Evolutionary conservation across 768 basidiomycete genomes (phyloP).

Genomic region (Podaxis sp.): DNA sequence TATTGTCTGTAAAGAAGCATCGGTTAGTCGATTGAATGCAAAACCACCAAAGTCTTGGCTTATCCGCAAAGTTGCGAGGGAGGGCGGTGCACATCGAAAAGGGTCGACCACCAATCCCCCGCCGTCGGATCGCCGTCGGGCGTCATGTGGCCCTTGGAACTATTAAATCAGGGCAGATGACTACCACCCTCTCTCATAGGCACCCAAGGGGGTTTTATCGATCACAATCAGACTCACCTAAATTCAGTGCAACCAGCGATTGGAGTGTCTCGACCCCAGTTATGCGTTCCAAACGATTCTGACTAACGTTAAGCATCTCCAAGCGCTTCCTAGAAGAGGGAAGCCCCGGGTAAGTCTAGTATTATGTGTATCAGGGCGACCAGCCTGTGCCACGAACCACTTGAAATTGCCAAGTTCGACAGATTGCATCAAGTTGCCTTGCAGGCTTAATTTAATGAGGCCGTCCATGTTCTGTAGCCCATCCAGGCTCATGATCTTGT

Average conservation of each 20-base stretch:
- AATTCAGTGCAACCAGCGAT: slow-evolving; percentile 70
- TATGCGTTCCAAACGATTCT: slow-evolving; percentile 66
- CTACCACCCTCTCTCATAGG: neutral
- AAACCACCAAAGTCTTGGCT: neutral
- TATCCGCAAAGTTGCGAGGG: slow-evolving; percentile 2
- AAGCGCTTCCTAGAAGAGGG: slow-evolving; percentile 50
- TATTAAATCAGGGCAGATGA: neutral
- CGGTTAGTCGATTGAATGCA: slow-evolving; percentile 13
- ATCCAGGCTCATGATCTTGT: slow-evolving; percentile 69
- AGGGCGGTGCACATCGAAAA: slow-evolving; percentile 1
- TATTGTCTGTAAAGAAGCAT: slow-evolving; percentile 57
- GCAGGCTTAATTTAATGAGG: slow-evolving; percentile 80
- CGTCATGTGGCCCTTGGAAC: slow-evolving; percentile 4
- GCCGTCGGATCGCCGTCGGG: neutral
- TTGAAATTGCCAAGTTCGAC: slow-evolving; percentile 61
- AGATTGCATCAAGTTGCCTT: slow-evolving; percentile 65
- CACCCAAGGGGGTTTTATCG: slow-evolving; percentile 2
- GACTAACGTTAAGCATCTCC: slow-evolving; percentile 81
- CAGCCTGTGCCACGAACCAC: slow-evolving; percentile 55
- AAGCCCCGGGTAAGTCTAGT: slow-evolving; percentile 14
- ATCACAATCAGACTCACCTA: slow-evolving; percentile 60
- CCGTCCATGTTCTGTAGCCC: slow-evolving; percentile 80
- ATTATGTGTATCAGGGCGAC: slow-evolving; percentile 18
- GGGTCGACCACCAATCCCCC: slow-evolving; percentile 7
- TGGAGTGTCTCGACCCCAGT: slow-evolving; percentile 60